Percentiles rank a stretch among this genome's conserved stretches.
Evolutionary conservation across 1,284 basidiomycete genomes (phyloP).

Genomic region (Hortiboletus rubellus): DNA sequence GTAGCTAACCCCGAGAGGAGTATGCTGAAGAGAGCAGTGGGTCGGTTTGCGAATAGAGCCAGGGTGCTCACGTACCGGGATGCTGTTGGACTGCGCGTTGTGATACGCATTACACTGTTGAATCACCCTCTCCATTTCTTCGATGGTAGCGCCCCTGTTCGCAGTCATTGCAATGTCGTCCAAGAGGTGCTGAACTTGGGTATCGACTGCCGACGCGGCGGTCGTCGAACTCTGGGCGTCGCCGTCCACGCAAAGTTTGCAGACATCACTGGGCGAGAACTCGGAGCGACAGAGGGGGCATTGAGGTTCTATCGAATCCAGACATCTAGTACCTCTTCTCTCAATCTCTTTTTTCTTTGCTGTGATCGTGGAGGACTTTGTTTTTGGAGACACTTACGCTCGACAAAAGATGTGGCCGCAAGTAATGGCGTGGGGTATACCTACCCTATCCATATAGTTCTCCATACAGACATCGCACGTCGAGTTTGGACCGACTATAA

Average conservation of each 20-base stretch:
- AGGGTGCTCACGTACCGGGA: not conserved
- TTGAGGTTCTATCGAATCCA: constrained; percentile 5
- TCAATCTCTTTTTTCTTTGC: not conserved
- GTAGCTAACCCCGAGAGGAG: not conserved
- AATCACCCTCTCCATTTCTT: constrained; percentile 12
- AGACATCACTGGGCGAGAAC: constrained; percentile 7
- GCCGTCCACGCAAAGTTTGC: constrained; percentile 2
- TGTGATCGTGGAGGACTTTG: not conserved
- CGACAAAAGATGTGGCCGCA: constrained; percentile 21
- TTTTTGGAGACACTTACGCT: constrained; percentile 3
- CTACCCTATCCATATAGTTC: constrained; percentile 2
- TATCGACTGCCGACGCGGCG: not conserved
- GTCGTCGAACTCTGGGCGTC: not conserved
- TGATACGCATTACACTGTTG: not conserved
- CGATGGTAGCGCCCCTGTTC: not conserved
- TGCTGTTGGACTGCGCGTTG: not conserved
- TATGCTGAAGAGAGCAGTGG: not conserved
- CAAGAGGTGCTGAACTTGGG: not conserved
- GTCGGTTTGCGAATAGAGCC: not conserved
- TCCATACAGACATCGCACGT: constrained; percentile 18
- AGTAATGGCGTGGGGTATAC: constrained; percentile 8
- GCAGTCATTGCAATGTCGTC: not conserved
- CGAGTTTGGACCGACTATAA: constrained; percentile 11
- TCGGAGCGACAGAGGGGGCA: constrained; percentile 17
- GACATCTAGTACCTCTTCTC: constrained; percentile 3